Evolutionary conservation across 257 asterid genomes (phyloP).

Genomic region (Jasminum sambac): DNA sequence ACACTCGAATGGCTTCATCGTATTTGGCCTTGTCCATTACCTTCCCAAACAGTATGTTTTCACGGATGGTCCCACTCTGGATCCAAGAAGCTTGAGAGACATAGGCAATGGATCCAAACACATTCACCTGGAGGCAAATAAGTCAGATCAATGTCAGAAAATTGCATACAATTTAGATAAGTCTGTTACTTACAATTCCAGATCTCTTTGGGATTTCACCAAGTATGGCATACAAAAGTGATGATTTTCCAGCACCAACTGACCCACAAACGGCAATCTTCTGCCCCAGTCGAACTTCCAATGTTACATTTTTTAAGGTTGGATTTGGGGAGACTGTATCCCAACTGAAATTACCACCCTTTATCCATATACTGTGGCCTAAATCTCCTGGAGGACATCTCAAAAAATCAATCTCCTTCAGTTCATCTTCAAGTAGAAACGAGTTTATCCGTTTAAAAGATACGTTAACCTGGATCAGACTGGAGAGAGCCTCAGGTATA

Average conservation of each 20-base stretch:
- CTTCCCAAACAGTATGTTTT: conserved; percentile 72
- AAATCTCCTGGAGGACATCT: conserved; percentile 13
- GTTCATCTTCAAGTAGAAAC: conserved; percentile 69
- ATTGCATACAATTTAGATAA: neutral
- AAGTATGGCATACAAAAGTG: conserved; percentile 60
- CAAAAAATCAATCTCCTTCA: conserved; percentile 30
- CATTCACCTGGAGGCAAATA: conserved; percentile 45
- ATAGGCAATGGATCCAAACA: conserved; percentile 65
- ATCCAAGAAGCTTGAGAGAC: conserved; percentile 84
- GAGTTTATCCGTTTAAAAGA: conserved; percentile 60
- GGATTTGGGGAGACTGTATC: conserved; percentile 36
- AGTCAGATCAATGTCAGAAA: neutral
- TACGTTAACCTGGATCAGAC: conserved; percentile 64
- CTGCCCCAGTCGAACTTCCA: conserved; percentile 47
- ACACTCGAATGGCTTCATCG: conserved; percentile 53
- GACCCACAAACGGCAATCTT: conserved; percentile 76
- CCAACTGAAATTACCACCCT: conserved; percentile 62
- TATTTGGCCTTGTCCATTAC: conserved; percentile 53
- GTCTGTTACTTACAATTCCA: conserved; percentile 53
- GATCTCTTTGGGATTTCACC: conserved; percentile 67
- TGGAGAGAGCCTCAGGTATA: conserved; percentile 63
- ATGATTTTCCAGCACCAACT: conserved; percentile 79
- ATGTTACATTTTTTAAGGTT: conserved; percentile 31
- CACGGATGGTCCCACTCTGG: conserved; percentile 77
- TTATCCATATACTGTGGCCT: conserved; percentile 30